Base-by-base conservation (phyloP, 495 filamentous ascomycete genomes). In the Neurospora tetrasperma region DNA sequence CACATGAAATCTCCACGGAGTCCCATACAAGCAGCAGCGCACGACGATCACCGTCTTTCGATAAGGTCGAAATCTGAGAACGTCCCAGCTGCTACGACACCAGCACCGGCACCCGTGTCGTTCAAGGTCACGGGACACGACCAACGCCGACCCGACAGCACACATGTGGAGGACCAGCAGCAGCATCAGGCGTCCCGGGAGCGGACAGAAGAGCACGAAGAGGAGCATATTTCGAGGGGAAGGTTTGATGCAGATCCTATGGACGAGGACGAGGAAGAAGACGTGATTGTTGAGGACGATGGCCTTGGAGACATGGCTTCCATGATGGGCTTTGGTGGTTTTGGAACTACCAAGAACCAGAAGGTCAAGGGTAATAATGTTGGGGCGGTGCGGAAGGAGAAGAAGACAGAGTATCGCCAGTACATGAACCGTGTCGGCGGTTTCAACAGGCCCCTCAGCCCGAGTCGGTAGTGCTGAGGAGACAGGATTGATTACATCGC, bases 401-500 rank as follows among this genome's bases (percentile, higher is more conserved):
- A 97, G 89, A 93, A 93, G 87, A 92, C 91, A 7, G 89, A 96
- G 86, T 98, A 98, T 79, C 86, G 96, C 79, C 96, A 99, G 88
- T 99, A 99, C 80, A 99, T 99, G 96, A 99, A 99, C 81, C 91
- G 96, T 71, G 83, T 89, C n/a, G 95, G 95, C 66, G 96, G 96
- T 59, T 99, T 99, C 86, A 99, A 99, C 82, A 85, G 96, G 77
- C 94, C 96, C 48, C 86, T 99, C 74, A 88, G 86, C 78, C 87
- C 86, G 14, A 75, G 74, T 4, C 80, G 84, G 23, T 84, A 83
- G 42, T 69, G n/a, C 12, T 66, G 35, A 69, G n/a, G 69, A 10
- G 48, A 5, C n/a, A 10, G 1, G 23, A 66, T 31, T 4, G 27
- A 27, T 5, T 31, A 3, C 18, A 1, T 38, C 12, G 7, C 54